A percentile compares a stretch with the other conserved stretches of the same genome.
Evolutionary conservation across 2,329 filamentous ascomycete species (phyloP).

Genomic region (Diaporthe destruens): DNA sequence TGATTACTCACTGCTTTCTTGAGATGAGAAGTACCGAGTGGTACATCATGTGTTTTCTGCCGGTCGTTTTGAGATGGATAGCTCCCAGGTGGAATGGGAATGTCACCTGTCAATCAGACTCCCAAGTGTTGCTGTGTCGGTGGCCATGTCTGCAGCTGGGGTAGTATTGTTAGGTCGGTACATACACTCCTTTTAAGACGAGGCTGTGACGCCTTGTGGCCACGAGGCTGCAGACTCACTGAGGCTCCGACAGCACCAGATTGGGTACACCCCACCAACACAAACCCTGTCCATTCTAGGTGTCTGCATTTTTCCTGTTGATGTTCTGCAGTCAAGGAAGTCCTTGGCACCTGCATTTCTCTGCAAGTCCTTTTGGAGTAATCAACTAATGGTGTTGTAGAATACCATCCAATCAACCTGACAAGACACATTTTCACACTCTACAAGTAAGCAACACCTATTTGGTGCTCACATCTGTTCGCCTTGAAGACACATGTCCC

Average conservation of each 20-base stretch:
- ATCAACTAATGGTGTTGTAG: background rate
- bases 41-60: background rate
- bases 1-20: background rate
- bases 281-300: background rate
- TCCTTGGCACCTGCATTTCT: too few relatives aligned
- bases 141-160: background rate
- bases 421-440: background rate
- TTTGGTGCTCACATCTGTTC: background rate
- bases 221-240: background rate
- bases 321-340: background rate
- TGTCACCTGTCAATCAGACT: background rate
- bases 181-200: background rate
- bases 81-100: background rate
- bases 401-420: background rate
- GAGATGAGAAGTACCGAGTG: background rate
- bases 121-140: background rate
- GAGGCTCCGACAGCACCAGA: background rate
- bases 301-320: background rate
- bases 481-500: background rate
- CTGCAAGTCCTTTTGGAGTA: background rate
- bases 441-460: background rate
- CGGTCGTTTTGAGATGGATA: background rate
- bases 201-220: background rate
- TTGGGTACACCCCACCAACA: background rate
- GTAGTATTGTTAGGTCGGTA: background rate